Evolutionary conservation across 2,329 filamentous ascomycete genomes (phyloP), one percentile per base, ranked within the genome.

Genomic region (Arthroderma uncinatum): DNA sequence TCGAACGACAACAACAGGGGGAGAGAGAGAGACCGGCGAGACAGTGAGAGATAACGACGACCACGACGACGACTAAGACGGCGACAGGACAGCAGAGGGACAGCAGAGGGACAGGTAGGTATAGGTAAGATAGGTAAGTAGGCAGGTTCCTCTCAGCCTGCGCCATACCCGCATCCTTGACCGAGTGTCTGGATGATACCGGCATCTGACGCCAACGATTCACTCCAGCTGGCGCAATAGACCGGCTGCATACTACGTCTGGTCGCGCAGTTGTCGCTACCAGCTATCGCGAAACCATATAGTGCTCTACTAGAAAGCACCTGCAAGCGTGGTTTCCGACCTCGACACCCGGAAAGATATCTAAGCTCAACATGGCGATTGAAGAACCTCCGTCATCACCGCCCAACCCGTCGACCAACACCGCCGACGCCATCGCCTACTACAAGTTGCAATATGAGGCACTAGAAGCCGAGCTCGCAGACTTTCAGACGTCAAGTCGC

Each of bases 401-500:
- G 58, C 69, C 70, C 58, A 71, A 68, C 55, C 67, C 69, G 23
- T 68, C 69, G 52, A 68, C 70, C 36, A 72, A 72, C 8, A 63
- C 71, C 47, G 85, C 90, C 68, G 88, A 93, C 68, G 86, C 91
- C 60, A 79, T 98, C 55, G 81, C 85, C 58, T 96, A 93, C 81
- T 98, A 97, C 82, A 98, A 98, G 78, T 75, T 83, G 56, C 92
- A 97, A 71, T 97, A 97, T 75, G 90, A 94, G 74, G 84, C 89
- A 69, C 81, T 98, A 37, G 93, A 96, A 73, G 79, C 84, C 55
- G 93, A 98, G 72, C 82, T 98, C 60, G 82, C 87, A 61, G 93
- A 98, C 67, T 98, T 98, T 71, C 89, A 95, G 68, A 81, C 89
- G 58, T 95, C 90, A 56, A 96, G 91, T 72, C 87, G 89, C 70